Percentiles rank a stretch among this genome's conserved stretches.
Evolutionary conservation across 192 early-diverging fungal genomes (phyloP).

Genomic region (Phlyctochytrium bullatum): DNA sequence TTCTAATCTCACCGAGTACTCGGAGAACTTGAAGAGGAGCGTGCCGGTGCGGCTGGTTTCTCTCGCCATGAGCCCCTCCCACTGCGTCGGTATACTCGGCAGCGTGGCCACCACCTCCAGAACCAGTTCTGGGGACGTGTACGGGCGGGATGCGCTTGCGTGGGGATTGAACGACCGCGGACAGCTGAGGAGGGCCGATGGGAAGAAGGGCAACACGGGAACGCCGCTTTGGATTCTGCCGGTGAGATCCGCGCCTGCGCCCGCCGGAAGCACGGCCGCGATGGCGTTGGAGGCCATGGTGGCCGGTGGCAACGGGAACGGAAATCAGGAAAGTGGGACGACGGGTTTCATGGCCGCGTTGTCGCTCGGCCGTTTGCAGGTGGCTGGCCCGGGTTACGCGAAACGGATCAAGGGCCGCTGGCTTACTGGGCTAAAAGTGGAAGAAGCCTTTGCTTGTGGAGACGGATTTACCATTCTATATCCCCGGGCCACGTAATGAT

Average conservation of each 20-base stretch:
- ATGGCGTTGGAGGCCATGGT: background rate
- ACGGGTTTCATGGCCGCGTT: background rate
- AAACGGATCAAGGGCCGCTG: background rate
- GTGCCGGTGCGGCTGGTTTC: constrained; percentile 26
- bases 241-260: background rate
- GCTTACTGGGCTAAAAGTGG: background rate
- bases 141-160: constrained; percentile 35
- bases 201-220: constrained; percentile 24
- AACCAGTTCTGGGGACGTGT: background rate
- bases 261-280: background rate
- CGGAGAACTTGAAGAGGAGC: constrained; percentile 11
- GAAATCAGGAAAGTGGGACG: constrained; percentile 5
- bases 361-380: constrained; percentile 13
- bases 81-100: constrained; percentile 33
- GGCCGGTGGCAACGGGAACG: background rate
- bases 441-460: constrained; percentile 24
- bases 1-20: constrained; percentile 31
- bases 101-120: background rate
- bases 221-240: constrained; percentile 17
- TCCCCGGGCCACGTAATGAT: too few species aligned
- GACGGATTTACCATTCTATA: constrained; percentile 25
- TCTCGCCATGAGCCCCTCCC: constrained; percentile 17
- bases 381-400: constrained; percentile 15
- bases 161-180: constrained; percentile 40
- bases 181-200: constrained; percentile 33